Evolutionary conservation across 345 rosid genomes (phyloP), one percentile per base, ranked within the genome.

Genomic region (Bretschneidera sinensis): DNA sequence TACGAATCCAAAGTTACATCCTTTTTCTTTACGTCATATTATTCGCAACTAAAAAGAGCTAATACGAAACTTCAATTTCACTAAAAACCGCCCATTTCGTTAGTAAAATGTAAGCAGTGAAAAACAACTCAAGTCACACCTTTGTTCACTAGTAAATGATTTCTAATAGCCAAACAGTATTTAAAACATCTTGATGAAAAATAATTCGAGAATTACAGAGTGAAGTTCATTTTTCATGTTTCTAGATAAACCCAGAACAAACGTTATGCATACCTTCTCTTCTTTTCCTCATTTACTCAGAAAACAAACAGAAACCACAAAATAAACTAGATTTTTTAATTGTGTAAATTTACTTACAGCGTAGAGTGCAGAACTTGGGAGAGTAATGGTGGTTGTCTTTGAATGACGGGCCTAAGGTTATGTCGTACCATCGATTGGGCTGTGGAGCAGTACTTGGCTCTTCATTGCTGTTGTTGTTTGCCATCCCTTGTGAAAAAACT

Each of bases 331-430:
- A 18, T 23, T 8, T 39, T 20, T 2, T 16, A n/a, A n/a, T 10
- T 31, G 7, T 4, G n/a, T 43, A 21, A 43, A 59, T 22, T 2
- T 7, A 54, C 79, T 65, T 60, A 86, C 95, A 90, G 13, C 92
- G 87, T 66, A 90, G 70, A 67, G 92, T 80, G 79, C 87, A 87
- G 77, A 80, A 85, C 76, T 64, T 81, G 69, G 83, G 66, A 59
- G 77, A 67, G 28, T n/a, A n/a, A n/a, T 66, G 63, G 52, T 71
- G 59, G 53, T 25, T 71, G 45, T 79, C 80, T 33, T 68, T 78
- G 78, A 87, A 81, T 50, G 95, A 83, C 47, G 85, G 74, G 1
- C 95, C 97, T 43, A 90, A 71, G 19, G 61, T 73, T 2, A 90
- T 68, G 55, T 85, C 73, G 70, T 87, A 90, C 97, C 95, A 90